Evolutionary conservation across 176 grass and related monocot species (phyloP).

Genomic region (Avena atlantica): DNA sequence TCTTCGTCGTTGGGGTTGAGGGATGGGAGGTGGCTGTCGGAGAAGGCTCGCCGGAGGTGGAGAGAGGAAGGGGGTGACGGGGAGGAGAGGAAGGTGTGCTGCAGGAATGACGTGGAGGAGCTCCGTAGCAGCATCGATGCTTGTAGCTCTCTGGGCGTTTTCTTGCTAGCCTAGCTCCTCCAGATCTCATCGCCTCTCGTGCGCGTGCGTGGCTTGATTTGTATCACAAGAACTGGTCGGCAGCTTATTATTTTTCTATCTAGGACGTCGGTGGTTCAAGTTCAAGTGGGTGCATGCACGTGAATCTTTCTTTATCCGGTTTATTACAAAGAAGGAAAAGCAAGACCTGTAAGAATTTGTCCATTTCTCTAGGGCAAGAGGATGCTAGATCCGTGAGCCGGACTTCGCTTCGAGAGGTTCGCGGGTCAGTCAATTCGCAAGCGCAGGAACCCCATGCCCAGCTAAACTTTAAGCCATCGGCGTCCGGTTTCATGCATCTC

Average conservation of each 20-base stretch:
- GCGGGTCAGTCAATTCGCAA: background rate
- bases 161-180: background rate
- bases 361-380: background rate
- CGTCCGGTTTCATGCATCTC: constrained; percentile 37
- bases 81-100: constrained; percentile 17
- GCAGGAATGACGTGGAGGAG: constrained; percentile 61
- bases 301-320: constrained; percentile 27
- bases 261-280: background rate
- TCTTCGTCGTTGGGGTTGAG: constrained; percentile 31
- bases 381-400: background rate
- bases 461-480: constrained; percentile 4
- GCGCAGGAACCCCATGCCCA: constrained; percentile 41
- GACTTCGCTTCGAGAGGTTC: background rate
- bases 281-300: constrained; percentile 25
- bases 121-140: constrained; percentile 52
- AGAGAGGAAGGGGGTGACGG: constrained; percentile 23
- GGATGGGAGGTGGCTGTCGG: constrained; percentile 59
- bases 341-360: background rate
- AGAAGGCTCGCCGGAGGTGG: constrained; percentile 62
- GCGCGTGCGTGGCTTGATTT: background rate
- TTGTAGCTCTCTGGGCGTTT: background rate
- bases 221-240: background rate
- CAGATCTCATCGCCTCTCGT: constrained; percentile 33
- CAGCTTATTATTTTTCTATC: background rate
- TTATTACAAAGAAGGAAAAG: background rate